Evolutionary conservation across 73 alveolate genomes (phyloP).

Genomic region (Symbiodinium natans): DNA sequence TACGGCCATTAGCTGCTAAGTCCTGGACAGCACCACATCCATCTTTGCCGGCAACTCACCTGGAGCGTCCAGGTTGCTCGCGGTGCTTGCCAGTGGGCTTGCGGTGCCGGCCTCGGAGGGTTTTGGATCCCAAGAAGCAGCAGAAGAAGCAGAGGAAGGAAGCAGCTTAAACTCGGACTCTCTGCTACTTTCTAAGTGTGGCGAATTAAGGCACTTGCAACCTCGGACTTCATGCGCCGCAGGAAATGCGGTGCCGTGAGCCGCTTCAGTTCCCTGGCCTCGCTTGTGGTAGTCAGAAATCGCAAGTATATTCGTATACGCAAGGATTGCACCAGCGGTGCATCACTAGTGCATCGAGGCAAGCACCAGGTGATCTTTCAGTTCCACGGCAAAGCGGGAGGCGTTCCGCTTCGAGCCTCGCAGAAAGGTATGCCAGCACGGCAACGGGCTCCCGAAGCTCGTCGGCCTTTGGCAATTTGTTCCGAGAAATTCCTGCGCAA

Average conservation of each 20-base stretch:
- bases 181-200: neutral
- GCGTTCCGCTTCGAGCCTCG: constrained; percentile 95
- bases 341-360: neutral
- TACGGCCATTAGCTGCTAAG: neutral
- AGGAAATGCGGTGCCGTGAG: constrained; percentile 95
- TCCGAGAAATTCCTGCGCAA: constrained; percentile 95
- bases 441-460: neutral
- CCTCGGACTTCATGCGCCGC: constrained; percentile 95
- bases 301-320: no score
- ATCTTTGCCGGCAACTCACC: constrained; percentile 96
- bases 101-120: constrained; percentile 44
- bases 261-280: constrained; percentile 94
- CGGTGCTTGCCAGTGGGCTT: constrained; percentile 20
- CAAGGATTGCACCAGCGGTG: neutral
- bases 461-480: constrained; percentile 95
- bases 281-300: neutral
- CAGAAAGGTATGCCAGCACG: neutral
- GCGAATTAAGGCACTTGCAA: constrained; percentile 20
- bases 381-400: constrained; percentile 80
- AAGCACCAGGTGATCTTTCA: constrained; percentile 89
- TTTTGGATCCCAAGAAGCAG: constrained; percentile 7
- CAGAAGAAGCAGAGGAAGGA: neutral
- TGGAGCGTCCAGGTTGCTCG: constrained; percentile 58
- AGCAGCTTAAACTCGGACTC: neutral
- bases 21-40: constrained; percentile 95